Percentiles rank a stretch among this genome's conserved stretches.
phyloP scores from a whole-genome alignment of 805 yeast genomes.

The Cyberlindnera mississippiensis region DNA sequence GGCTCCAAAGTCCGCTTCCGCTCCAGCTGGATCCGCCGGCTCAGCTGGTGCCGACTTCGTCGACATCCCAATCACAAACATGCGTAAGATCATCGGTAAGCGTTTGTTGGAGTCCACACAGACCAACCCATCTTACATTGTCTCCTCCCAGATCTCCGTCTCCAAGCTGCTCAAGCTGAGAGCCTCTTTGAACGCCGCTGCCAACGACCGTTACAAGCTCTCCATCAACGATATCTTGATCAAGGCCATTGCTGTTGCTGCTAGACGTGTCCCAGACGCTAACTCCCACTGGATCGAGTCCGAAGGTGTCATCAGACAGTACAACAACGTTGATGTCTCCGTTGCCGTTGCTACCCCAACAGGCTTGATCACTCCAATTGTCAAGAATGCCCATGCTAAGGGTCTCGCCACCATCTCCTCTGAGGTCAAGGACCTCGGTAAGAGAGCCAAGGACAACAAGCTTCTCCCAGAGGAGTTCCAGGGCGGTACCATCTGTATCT shows the following conservation, averaged over 20 bases:
- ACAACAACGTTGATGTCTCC: constrained; percentile 87
- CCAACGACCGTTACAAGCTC: constrained; percentile 83
- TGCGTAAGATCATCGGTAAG: constrained; percentile 92
- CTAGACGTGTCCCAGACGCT: constrained; percentile 85
- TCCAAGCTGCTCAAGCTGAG: constrained; percentile 89
- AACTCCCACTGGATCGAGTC: constrained; percentile 91
- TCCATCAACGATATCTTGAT: constrained; percentile 92
- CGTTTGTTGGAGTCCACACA: constrained; percentile 85
- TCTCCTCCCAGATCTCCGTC: constrained; percentile 82
- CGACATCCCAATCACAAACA: constrained; percentile 82
- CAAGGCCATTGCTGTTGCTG: constrained; percentile 92
- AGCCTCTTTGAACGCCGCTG: constrained; percentile 77
- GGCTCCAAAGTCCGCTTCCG: constrained; percentile 38
- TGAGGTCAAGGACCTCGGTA: constrained; percentile 88
- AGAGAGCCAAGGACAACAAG: constrained; percentile 93
- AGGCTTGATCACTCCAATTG: constrained; percentile 95
- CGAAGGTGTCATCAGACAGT: constrained; percentile 90
- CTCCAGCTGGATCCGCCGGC: constrained; percentile 40
- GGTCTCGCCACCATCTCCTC: constrained; percentile 80
- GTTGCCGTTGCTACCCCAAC: constrained; percentile 99
- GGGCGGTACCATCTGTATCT: constrained; percentile 98
- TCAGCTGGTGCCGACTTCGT: constrained; percentile 55
- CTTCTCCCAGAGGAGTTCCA: constrained; percentile 95
- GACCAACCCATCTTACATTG: constrained; percentile 87
- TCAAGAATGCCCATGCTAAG: constrained; percentile 79